Evolutionary conservation across 1,139 yeast genomes (phyloP), one percentile per base, ranked within the genome.

Genomic region (Pichia sp.): DNA sequence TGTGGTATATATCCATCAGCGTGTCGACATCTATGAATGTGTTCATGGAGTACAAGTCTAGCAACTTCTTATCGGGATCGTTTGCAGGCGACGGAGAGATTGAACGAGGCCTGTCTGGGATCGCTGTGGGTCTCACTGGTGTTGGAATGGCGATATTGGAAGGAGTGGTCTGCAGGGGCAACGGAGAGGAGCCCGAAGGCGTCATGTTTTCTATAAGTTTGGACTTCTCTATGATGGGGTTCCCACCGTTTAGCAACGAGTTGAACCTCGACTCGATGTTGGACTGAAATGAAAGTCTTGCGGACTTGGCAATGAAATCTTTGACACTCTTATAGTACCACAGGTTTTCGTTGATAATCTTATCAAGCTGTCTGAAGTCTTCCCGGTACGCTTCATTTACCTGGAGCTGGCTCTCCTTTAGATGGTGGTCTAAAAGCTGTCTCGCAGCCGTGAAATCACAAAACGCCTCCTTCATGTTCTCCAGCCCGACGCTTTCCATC

Each of bases 1-100:
- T 47, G 4, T 61, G 58, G 13, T 67, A 59, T 8, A 68, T 51
- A 10, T 54, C 46, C 11, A 62, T 54, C 5, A 70, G 52, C 30
- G 63, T 64, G 31, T 64, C 62, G 8, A 64, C 58, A 40, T 51
- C 52, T 16, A 54, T 45, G 34, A 16, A 52, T 4, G 31, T 16
- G 34, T 19, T 45, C 10, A 16, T 19, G 1, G 56, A 48, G 34
- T 54, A 54, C 2, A 40, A 10, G 38, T 56, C 47, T 8, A 56
- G 38, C n/a, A 41, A 4, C 15, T 29, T 40, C 6, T n/a, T 10
- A n/a, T 47, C 42, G 3, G 41, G 13, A 30, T 47, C 31, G 16
- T 29, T 10, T 3, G 23, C 5, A 11, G 55, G 54, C 4, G 54
- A 54, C 4, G 57, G 55, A 5, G 56, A 56, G 23, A 54, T 40